phyloP scores from a whole-genome alignment of 2,329 filamentous ascomycete species.

The Arthrobotrys conoides region DNA sequence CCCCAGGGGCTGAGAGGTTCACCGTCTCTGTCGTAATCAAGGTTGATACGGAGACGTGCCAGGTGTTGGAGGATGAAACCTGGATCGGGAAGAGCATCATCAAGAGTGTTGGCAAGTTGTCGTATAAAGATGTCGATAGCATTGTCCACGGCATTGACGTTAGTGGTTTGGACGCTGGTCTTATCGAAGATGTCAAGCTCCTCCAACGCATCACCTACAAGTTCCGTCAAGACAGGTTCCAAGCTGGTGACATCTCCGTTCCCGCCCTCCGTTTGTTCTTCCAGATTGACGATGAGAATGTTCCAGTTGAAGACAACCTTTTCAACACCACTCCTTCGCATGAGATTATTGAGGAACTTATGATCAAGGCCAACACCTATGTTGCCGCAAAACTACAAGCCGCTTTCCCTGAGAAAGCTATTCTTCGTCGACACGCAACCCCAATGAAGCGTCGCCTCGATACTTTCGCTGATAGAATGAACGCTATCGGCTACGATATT shows the following conservation, averaged over 20 bases:
- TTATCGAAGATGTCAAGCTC: slow-evolving; percentile 81
- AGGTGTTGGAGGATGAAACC: slow-evolving; percentile 84
- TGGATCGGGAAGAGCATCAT: slow-evolving; percentile 96
- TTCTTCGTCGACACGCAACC: slow-evolving; percentile 86
- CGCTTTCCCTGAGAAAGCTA: slow-evolving; percentile 88
- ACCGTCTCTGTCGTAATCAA: slow-evolving; percentile 94
- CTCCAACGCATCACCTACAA: slow-evolving; percentile 82
- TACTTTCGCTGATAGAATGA: slow-evolving; percentile 94
- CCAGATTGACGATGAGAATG: slow-evolving; percentile 97
- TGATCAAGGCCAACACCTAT: slow-evolving; percentile 90
- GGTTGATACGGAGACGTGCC: slow-evolving; percentile 84
- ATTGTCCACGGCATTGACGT: slow-evolving; percentile 77
- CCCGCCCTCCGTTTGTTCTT: slow-evolving; percentile 89
- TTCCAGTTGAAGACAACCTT: slow-evolving; percentile 95
- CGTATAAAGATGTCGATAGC: slow-evolving; percentile 86
- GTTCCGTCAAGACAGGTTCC: slow-evolving; percentile 89
- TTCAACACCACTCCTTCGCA: slow-evolving; percentile 91
- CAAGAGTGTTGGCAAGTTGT: slow-evolving; percentile 88
- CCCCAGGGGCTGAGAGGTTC: slow-evolving; percentile 88
- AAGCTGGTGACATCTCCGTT: slow-evolving; percentile 82
- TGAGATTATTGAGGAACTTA: slow-evolving; percentile 93
- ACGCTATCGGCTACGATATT: slow-evolving; percentile 87
- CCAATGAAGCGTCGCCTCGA: slow-evolving; percentile 90
- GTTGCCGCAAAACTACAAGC: slow-evolving; percentile 86
- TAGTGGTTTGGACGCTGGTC: slow-evolving; percentile 76